A percentile compares a stretch with the other conserved stretches of the same genome.
Evolutionary conservation across 257 asterid species (phyloP).

Genomic region (Ballota nigra): DNA sequence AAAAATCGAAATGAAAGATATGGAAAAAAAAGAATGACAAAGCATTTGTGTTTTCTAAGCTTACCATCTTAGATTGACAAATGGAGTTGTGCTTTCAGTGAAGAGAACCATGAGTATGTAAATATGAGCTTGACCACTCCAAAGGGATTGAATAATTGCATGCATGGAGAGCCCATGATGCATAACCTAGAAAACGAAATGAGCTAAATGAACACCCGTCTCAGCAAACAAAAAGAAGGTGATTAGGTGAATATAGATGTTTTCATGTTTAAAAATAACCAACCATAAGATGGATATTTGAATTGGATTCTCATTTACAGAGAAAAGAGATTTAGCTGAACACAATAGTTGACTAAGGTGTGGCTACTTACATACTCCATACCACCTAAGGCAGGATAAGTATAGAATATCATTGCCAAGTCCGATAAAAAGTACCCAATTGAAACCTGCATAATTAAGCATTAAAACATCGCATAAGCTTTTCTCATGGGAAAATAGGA

Average conservation of each 20-base stretch:
- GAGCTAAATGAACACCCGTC: background rate
- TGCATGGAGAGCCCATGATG: constrained; percentile 92
- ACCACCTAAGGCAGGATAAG: constrained; percentile 84
- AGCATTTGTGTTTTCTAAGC: constrained; percentile 1
- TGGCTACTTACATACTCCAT: constrained; percentile 73
- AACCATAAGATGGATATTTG: background rate
- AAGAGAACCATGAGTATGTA: constrained; percentile 91
- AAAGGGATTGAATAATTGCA: constrained; percentile 66
- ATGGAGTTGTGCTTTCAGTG: constrained; percentile 92
- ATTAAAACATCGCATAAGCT: background rate
- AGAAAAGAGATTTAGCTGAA: background rate
- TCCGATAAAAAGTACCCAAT: constrained; percentile 84
- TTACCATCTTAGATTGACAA: constrained; percentile 90
- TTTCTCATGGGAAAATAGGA: background rate
- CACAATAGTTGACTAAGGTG: background rate
- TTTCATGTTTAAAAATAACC: background rate
- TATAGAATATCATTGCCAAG: constrained; percentile 68
- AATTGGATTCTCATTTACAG: background rate
- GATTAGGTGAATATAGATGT: background rate
- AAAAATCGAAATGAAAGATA: constrained; percentile 1
- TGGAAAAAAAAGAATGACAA: background rate
- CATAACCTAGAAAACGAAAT: constrained; percentile 46
- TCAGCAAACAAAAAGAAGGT: background rate
- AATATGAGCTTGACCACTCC: constrained; percentile 76
- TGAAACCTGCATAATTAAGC: constrained; percentile 55